phyloP scores from a whole-genome alignment of 208 protist genomes.

The Leishmania turanica region DNA sequence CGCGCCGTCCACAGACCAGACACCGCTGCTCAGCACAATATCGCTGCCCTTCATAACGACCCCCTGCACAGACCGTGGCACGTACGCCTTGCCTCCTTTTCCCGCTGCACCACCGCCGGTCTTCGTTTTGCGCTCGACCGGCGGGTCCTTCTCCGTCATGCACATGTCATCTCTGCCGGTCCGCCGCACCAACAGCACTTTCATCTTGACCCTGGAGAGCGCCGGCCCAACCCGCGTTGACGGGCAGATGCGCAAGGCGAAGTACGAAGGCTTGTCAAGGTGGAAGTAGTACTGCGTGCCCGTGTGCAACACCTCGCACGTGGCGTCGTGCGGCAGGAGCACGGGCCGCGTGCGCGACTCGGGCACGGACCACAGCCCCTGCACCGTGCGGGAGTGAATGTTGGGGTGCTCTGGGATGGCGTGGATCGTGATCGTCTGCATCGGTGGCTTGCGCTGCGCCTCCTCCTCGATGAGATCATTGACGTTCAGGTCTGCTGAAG shows the following conservation, averaged over 20 bases:
- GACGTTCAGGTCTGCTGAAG: constrained; percentile 1
- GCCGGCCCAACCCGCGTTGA: no score
- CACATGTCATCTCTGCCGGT: neutral
- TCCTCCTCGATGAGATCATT: constrained; percentile 8
- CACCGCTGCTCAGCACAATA: constrained; percentile 42
- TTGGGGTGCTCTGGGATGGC: constrained; percentile 10
- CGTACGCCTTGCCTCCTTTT: neutral
- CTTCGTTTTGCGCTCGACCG: neutral
- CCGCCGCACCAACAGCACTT: constrained; percentile 19
- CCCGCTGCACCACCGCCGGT: neutral
- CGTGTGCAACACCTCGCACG: constrained; percentile 6
- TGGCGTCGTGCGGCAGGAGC: neutral
- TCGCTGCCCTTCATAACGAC: constrained; percentile 31
- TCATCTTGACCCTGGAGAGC: neutral
- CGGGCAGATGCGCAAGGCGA: constrained; percentile 34
- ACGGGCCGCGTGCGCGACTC: neutral
- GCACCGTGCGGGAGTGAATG: constrained; percentile 18
- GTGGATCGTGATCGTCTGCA: constrained; percentile 20
- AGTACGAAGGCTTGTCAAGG: constrained; percentile 39
- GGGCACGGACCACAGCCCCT: constrained; percentile 2
- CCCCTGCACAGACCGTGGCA: constrained; percentile 9
- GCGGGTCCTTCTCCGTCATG: neutral
- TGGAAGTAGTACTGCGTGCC: constrained; percentile 54
- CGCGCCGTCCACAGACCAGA: constrained; percentile 50
- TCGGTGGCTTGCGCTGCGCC: neutral